These are phyloP conservation scores for Pouteria glomerata DNA, from an alignment of 148 eudicot species.

Conservation along the genomic window DNA sequence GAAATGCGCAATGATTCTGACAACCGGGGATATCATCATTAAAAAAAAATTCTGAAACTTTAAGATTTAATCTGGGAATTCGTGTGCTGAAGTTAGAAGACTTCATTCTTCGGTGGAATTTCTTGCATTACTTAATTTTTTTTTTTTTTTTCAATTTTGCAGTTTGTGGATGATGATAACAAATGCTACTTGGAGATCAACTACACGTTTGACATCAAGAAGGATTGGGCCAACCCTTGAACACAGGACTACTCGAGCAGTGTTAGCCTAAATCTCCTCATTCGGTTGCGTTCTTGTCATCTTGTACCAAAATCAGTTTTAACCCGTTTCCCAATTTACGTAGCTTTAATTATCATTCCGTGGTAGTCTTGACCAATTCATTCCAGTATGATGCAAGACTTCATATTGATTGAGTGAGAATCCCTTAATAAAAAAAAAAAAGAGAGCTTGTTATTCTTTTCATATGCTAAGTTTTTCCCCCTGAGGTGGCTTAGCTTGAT, in stretches of 20 bases:
- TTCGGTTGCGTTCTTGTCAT: not conserved
- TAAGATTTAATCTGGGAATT: not conserved
- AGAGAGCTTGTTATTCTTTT: not conserved
- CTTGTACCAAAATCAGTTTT: not conserved
- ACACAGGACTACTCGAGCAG: not conserved
- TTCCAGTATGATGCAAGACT: constrained; percentile 5
- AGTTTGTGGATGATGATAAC: constrained; percentile 41
- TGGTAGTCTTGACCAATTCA: not conserved
- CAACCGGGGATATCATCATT: not conserved
- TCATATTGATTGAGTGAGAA: not conserved
- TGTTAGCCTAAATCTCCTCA: not conserved
- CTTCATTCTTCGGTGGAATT: not conserved
- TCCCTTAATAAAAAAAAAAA: too few relatives aligned
- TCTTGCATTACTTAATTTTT: not conserved
- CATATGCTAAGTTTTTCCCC: not conserved
- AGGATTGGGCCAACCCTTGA: constrained; percentile 21
- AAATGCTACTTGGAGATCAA: constrained; percentile 37
- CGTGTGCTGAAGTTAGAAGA: not conserved
- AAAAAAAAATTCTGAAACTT: too few relatives aligned
- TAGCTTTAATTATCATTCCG: not conserved
- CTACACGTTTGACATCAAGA: constrained; percentile 38
- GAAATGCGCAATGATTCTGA: not conserved
- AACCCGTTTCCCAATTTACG: not conserved
- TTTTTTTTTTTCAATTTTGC: constrained; percentile 1
- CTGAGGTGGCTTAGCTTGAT: not conserved